Percentiles rank a stretch among this genome's conserved stretches.
phyloP scores from a whole-genome alignment of 352 stramenopile genomes.

The Phytophthora brassicae region DNA sequence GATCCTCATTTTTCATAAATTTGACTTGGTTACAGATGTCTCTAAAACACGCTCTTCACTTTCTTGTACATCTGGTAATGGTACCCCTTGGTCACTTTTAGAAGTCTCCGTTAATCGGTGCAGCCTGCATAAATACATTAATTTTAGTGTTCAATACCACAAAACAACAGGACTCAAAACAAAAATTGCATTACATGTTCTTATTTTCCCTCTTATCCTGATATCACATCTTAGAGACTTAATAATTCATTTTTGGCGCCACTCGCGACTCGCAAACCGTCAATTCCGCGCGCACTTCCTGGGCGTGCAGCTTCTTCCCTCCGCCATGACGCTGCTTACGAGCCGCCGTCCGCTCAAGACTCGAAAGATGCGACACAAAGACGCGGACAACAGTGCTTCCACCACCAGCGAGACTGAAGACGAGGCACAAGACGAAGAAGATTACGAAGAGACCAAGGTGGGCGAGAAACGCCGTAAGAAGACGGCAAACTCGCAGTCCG shows the following conservation, averaged over 20 bases:
- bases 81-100: too few species aligned
- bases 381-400: slow-evolving; percentile 15
- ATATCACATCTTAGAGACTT: background rate
- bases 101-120: too few species aligned
- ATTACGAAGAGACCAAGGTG: slow-evolving; percentile 14
- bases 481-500: background rate
- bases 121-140: background rate
- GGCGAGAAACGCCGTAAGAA: slow-evolving; percentile 27
- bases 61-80: too few species aligned
- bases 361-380: slow-evolving; percentile 23
- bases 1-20: too few species aligned
- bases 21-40: too few species aligned
- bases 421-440: slow-evolving; percentile 21
- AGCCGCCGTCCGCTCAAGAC: slow-evolving; percentile 27
- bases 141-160: too few species aligned
- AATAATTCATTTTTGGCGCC: slow-evolving; percentile 8
- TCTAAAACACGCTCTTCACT: too few species aligned
- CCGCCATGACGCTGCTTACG: slow-evolving; percentile 20
- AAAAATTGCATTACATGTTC: too few species aligned
- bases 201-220: background rate
- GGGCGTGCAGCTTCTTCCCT: background rate
- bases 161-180: too few species aligned
- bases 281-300: slow-evolving; percentile 6
- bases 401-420: slow-evolving; percentile 42
- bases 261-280: slow-evolving; percentile 2